Evolutionary conservation across 169 alveolate genomes (phyloP), one percentile per base, ranked within the genome.

Genomic region (Cystoisospora suis): DNA sequence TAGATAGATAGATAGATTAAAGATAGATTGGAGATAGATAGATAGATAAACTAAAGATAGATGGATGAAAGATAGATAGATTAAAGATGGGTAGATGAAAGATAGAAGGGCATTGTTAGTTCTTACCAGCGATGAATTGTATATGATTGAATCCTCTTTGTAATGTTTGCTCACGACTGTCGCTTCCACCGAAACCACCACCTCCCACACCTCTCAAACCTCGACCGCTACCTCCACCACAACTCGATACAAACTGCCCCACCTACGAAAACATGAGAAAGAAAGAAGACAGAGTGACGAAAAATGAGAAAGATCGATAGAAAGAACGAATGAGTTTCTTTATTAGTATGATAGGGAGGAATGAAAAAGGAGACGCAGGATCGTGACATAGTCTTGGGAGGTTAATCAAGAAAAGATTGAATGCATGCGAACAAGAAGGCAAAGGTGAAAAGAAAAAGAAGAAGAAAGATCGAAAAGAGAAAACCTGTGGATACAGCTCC

Each of bases 201-300:
- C 46, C 56, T 7, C 83, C 83, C 0, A 34, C 32, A 38, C 83
- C 56, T 38, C 56, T 40, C 56, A 40, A 6, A 34, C 88, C 70
- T 12, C 75, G 65, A n/a, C 75, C 70, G n/a, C 47, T 36, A 1
- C 45, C 49, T 12, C 65, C 81, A 7, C 75, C 36, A 49, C 88
- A 56, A 5, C 72, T 44, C 53, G 88, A 40, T 15, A 81, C 75
- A n/a, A 81, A 81, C 75, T 81, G 88, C 0, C 88, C 88, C 23
- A 86, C 58, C 75, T 86, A 45, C 3, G 42, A 27, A 7, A 72
- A 38, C 53, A 17, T 38, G 6, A 61, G 65, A 12, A 53, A 23
- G 29, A 53, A 23, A 15, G 65, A 23, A n/a, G n/a, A n/a, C n/a
- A n/a, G n/a, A n/a, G n/a, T n/a, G n/a, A n/a, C n/a, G n/a, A n/a